Base-by-base conservation (phyloP, 192 early-diverging fungal species). In the Coemansia sp. region DNA sequence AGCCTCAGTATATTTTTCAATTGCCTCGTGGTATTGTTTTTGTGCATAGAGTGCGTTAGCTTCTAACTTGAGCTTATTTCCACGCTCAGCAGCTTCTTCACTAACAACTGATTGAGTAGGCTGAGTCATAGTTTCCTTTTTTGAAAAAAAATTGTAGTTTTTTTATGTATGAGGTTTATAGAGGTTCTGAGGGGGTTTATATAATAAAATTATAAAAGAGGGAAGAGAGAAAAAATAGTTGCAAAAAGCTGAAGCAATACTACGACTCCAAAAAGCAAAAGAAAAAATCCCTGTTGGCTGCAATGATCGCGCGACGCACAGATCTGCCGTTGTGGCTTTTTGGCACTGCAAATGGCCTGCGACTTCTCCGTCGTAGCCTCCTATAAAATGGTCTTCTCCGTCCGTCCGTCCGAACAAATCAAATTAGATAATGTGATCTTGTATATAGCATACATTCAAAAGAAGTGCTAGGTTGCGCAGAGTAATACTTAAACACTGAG, bases 1-100 rank as follows among this genome's bases (percentile, higher is more conserved):
- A 3, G 95, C 95, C 67, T 87, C 83, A 6, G 92, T 90, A 82
- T 99, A 99, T 67, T 92, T 89, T 51, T 93, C 91, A 24, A 94
- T 88, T n/a, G 97, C 95, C 54, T 92, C 88, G 6, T 90, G 82
- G 71, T 89, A 98, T 55, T 92, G 85, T 61, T 90, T 89, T 14
- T 70, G 33, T 11, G 70, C 64, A 50, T 65, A 82, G 25, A 82
- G 67, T 17, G 70, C 74, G 30, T 82, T 82, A 17, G 79, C 79
- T 57, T 82, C 74, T 11, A 68, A 55, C 57, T 82, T 82, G 3
- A 82, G 62, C 60, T 51, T 68, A 5, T 67, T 64, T 59, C 63
- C 74, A 10, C 53, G 59, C 24, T 14, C 20, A 19, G 46, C 66
- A 10, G 66, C 51, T n/a, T 68, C 39, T 27, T 55, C 72, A 24